phyloP scores from a whole-genome alignment of 495 filamentous ascomycete genomes.

The Aspergillus asperescens region DNA sequence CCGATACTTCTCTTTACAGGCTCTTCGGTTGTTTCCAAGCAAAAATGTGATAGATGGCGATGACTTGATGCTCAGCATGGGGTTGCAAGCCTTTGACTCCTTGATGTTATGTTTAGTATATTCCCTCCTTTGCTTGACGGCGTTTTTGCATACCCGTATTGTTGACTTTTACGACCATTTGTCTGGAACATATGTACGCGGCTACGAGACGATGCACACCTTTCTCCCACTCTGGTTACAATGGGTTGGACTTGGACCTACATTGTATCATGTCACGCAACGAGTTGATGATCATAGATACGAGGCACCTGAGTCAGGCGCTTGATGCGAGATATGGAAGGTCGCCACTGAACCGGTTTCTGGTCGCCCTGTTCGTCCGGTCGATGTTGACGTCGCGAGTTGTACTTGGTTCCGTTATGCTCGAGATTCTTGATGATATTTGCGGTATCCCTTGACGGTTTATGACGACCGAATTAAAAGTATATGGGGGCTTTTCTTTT shows the following conservation, averaged over 20 bases:
- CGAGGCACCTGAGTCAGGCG: background rate
- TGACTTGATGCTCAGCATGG: conserved; percentile 20
- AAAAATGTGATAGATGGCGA: conserved; percentile 25
- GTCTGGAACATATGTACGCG: background rate
- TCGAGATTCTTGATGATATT: conserved; percentile 10
- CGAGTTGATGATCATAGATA: background rate
- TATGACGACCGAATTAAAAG: conserved; percentile 14
- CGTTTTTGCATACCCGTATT: conserved; percentile 11
- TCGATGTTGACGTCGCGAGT: too few relatives aligned
- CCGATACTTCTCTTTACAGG: conserved; percentile 8
- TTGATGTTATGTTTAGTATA: conserved; percentile 15
- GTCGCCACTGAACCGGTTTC: background rate
- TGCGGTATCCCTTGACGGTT: conserved; percentile 1
- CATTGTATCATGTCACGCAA: background rate
- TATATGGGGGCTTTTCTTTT: conserved; percentile 2
- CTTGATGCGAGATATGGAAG: background rate
- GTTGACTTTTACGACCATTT: conserved; percentile 5
- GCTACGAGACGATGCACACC: conserved; percentile 8
- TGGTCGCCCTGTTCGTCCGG: too few relatives aligned
- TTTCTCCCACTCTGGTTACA: background rate
- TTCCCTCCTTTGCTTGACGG: conserved; percentile 12
- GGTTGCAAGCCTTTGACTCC: background rate
- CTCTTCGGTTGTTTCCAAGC: conserved; percentile 10
- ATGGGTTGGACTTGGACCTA: background rate
- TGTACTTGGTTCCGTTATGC: background rate